These are phyloP conservation scores for Hypoxylon sp. DNA, from an alignment of 2,329 filamentous ascomycete genomes.

Conservation along the genomic window DNA sequence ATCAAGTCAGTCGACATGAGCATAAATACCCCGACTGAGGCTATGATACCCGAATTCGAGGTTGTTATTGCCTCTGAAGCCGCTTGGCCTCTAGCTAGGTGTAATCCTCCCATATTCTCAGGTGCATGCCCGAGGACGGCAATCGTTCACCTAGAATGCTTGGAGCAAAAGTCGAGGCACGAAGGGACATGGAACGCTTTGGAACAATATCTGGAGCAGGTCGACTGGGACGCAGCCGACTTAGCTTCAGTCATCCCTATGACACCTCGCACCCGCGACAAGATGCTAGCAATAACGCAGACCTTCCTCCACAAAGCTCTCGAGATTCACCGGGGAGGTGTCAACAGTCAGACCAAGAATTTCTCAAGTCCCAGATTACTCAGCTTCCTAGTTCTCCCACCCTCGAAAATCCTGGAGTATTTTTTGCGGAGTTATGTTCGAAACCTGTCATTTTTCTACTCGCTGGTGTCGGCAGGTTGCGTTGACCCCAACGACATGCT, in stretches of 20 bases:
- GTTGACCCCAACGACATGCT: conserved; percentile 77
- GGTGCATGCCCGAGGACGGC: conserved; percentile 63
- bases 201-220: conserved; percentile 57
- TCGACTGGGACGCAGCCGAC: conserved; percentile 55
- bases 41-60: conserved; percentile 60
- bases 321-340: conserved; percentile 72
- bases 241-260: conserved; percentile 61
- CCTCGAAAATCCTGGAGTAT: conserved; percentile 74
- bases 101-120: conserved; percentile 61
- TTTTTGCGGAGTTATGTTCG: conserved; percentile 76
- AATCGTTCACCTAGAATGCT: conserved; percentile 64
- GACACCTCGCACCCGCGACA: conserved; percentile 69
- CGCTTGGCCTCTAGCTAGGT: conserved; percentile 66
- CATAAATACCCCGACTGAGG: conserved; percentile 48
- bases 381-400: conserved; percentile 75
- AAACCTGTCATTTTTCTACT: conserved; percentile 75
- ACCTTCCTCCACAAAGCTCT: conserved; percentile 78
- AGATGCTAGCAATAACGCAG: conserved; percentile 78
- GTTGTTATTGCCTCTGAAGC: conserved; percentile 63
- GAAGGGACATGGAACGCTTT: conserved; percentile 62
- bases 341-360: conserved; percentile 57
- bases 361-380: conserved; percentile 65
- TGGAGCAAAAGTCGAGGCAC: conserved; percentile 64
- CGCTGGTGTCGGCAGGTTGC: conserved; percentile 69
- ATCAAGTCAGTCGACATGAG: conserved; percentile 53